Evolutionary conservation across 148 eudicot species (phyloP).

Genomic region (Fagopyrum tataricum): DNA sequence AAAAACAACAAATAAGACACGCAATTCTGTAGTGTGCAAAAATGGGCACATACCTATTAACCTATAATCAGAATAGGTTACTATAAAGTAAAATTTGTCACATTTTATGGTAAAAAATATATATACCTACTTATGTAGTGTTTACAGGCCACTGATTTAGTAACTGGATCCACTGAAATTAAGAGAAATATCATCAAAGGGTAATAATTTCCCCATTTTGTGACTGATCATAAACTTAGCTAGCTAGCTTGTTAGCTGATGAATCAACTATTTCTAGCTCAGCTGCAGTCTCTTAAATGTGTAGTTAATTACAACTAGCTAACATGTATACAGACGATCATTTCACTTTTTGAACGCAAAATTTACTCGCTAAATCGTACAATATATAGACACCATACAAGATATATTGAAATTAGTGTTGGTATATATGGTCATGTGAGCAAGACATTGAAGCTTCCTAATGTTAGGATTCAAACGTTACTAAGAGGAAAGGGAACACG

Average conservation of each 20-base stretch:
- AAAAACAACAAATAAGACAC: neutral
- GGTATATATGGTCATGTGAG: too few relatives aligned
- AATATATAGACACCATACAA: too few relatives aligned
- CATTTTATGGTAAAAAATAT: neutral
- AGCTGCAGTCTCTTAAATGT: neutral
- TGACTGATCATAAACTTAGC: neutral
- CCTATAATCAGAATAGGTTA: neutral
- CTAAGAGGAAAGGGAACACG: too few relatives aligned
- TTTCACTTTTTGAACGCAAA: neutral
- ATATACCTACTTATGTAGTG: neutral
- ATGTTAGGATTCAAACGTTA: too few relatives aligned
- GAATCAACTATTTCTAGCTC: neutral
- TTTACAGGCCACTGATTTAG: conserved; percentile 10
- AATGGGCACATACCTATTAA: neutral
- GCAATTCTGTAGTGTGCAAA: neutral
- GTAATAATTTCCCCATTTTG: neutral
- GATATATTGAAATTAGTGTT: too few relatives aligned
- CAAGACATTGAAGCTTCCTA: too few relatives aligned
- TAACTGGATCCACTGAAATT: neutral
- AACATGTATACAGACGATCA: neutral
- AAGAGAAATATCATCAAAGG: neutral
- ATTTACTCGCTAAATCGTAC: neutral
- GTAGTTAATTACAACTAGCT: neutral
- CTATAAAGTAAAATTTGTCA: neutral
- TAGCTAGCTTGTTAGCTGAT: neutral